Conservation (phyloP, 805 yeast genomes). For the Danielozyma ontarioensis region DNA sequence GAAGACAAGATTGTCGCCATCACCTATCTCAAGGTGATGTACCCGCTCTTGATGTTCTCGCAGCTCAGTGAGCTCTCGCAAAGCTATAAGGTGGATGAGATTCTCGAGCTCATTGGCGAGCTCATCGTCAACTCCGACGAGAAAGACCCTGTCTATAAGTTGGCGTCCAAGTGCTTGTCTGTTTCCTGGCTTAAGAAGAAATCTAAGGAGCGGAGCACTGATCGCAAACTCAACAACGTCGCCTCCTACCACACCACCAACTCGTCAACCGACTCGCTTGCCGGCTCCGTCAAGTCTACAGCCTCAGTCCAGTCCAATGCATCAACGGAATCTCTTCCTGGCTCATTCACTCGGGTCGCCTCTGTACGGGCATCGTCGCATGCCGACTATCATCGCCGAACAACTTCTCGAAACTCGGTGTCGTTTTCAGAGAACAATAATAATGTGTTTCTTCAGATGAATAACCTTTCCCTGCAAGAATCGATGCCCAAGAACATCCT, state of each 20-base stretch:
- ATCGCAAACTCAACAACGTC: too few species aligned
- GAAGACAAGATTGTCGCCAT: conserved; percentile 48
- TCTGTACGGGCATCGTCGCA: conserved; percentile 31
- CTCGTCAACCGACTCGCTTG: too few species aligned
- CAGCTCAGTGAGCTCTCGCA: conserved; percentile 47
- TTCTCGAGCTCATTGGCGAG: conserved; percentile 47
- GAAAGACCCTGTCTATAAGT: neutral
- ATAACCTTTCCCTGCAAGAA: conserved; percentile 1
- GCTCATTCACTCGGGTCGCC: conserved; percentile 13
- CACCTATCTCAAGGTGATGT: conserved; percentile 62
- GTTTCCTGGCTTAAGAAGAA: neutral
- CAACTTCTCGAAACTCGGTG: conserved; percentile 22
- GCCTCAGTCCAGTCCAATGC: too few species aligned
- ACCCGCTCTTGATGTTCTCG: conserved; percentile 64
- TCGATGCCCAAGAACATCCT: conserved; percentile 13
- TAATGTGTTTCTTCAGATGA: conserved; percentile 19
- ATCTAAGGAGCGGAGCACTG: too few species aligned
- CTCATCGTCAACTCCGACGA: conserved; percentile 29
- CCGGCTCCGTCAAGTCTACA: too few species aligned
- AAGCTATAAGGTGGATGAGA: conserved; percentile 53
- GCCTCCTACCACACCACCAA: conserved; percentile 3
- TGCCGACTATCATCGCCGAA: conserved; percentile 31
- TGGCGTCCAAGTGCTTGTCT: neutral
- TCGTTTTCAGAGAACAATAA: conserved; percentile 19
- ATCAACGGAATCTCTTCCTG: conserved; percentile 7